Percentiles rank a stretch among this genome's conserved stretches.
phyloP scores from a whole-genome alignment of 2,329 filamentous ascomycete species.

The Torrubiella hemipterigena region DNA sequence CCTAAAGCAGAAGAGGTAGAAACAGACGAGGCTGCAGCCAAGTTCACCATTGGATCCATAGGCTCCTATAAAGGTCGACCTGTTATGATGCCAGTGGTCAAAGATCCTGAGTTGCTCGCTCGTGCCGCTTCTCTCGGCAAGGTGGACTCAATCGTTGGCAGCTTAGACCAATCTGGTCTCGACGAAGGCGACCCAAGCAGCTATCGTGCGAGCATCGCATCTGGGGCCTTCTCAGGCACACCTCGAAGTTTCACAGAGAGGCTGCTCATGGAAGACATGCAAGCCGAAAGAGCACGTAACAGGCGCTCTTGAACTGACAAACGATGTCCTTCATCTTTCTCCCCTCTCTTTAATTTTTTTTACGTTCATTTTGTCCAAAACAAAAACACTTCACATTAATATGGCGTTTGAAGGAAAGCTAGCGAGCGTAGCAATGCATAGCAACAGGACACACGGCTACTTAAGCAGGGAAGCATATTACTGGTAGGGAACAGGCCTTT shows the following conservation, averaged over 20 bases:
- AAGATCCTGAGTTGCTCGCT: slow-evolving; percentile 34
- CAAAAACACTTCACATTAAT: too few species aligned
- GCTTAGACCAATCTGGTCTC: slow-evolving; percentile 35
- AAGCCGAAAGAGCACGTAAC: slow-evolving; percentile 14
- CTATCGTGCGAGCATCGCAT: slow-evolving; percentile 27
- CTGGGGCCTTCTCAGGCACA: slow-evolving; percentile 26
- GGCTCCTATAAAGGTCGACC: slow-evolving; percentile 44
- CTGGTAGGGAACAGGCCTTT: too few species aligned
- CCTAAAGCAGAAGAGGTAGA: slow-evolving; percentile 14
- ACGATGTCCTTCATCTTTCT: too few species aligned
- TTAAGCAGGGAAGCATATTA: too few species aligned
- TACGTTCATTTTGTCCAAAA: too few species aligned
- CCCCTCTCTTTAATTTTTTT: too few species aligned
- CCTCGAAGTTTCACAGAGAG: slow-evolving; percentile 36
- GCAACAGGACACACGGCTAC: too few species aligned
- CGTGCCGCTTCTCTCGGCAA: slow-evolving; percentile 35
- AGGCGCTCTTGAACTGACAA: too few species aligned
- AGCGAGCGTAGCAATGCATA: too few species aligned
- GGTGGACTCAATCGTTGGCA: slow-evolving; percentile 39
- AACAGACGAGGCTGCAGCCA: slow-evolving; percentile 19
- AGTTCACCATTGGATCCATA: slow-evolving; percentile 27
- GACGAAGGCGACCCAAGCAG: slow-evolving; percentile 32
- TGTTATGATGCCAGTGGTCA: slow-evolving; percentile 39
- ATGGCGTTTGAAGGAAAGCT: too few species aligned
- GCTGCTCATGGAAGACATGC: slow-evolving; percentile 35